These are phyloP conservation scores for Kondoa malvinella DNA, from an alignment of 768 basidiomycete species.

Conservation along the genomic window DNA sequence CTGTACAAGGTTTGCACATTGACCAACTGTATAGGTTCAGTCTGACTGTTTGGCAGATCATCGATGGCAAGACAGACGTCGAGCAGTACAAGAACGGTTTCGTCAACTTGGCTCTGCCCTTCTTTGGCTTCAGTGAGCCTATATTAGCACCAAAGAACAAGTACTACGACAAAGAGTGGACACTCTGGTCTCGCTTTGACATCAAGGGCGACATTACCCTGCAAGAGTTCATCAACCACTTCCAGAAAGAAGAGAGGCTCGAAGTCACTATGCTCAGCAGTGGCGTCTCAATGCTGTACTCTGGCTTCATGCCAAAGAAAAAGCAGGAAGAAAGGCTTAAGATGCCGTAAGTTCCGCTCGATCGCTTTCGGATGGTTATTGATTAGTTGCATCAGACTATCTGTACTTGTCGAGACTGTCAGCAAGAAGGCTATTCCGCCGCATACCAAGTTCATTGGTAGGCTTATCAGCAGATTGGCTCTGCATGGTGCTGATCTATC, in stretches of 20 bases:
- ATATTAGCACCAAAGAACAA: slow-evolving; percentile 75
- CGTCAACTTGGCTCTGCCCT: slow-evolving; percentile 88
- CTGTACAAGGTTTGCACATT: slow-evolving; percentile 61
- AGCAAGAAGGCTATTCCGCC: slow-evolving; percentile 84
- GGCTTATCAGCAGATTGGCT: background rate
- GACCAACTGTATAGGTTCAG: slow-evolving; percentile 10
- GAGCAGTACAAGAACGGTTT: slow-evolving; percentile 98
- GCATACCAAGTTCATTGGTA: slow-evolving; percentile 52
- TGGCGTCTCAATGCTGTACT: slow-evolving; percentile 96
- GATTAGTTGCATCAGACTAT: slow-evolving; percentile 47
- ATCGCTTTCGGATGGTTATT: slow-evolving; percentile 3
- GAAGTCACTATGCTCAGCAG: slow-evolving; percentile 67
- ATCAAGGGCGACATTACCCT: slow-evolving; percentile 78
- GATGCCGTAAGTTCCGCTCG: slow-evolving; percentile 35
- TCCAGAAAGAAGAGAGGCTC: slow-evolving; percentile 65
- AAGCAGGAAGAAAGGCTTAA: slow-evolving; percentile 39
- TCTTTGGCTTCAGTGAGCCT: slow-evolving; percentile 98
- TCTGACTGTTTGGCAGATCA: slow-evolving; percentile 42
- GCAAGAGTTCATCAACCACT: slow-evolving; percentile 64
- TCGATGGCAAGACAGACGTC: slow-evolving; percentile 81
- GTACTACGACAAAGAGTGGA: slow-evolving; percentile 81
- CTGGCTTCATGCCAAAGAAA: slow-evolving; percentile 75
- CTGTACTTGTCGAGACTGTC: slow-evolving; percentile 74
- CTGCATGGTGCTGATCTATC: background rate
- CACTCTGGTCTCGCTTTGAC: slow-evolving; percentile 93